Evolutionary conservation across 1,139 yeast genomes (phyloP).

Genomic region (Saccharomyces uvarum): DNA sequence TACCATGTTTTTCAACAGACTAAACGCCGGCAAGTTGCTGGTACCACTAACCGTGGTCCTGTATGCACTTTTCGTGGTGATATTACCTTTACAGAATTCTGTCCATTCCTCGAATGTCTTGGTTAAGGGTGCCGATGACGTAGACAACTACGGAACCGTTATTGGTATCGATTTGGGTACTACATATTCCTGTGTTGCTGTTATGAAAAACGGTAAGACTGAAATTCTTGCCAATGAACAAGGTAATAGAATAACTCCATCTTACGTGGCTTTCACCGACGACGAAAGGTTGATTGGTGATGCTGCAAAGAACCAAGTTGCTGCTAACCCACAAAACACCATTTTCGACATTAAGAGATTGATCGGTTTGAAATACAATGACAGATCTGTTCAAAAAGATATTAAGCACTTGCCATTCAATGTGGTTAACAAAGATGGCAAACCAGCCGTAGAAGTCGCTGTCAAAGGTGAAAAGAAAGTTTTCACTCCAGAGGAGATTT

Average conservation of each 20-base stretch:
- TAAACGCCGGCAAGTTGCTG: slow-evolving; percentile 36
- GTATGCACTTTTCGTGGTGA: slow-evolving; percentile 50
- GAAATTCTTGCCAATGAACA: slow-evolving; percentile 92
- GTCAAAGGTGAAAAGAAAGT: slow-evolving; percentile 59
- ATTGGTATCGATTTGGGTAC: slow-evolving; percentile 75
- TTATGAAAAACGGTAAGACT: slow-evolving; percentile 84
- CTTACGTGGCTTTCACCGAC: slow-evolving; percentile 78
- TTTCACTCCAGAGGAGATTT: slow-evolving; percentile 84
- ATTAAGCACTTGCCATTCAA: slow-evolving; percentile 73
- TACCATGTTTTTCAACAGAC: slow-evolving; percentile 23
- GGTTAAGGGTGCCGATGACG: slow-evolving; percentile 35
- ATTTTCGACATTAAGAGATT: slow-evolving; percentile 81
- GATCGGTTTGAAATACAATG: slow-evolving; percentile 71
- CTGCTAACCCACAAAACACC: slow-evolving; percentile 72
- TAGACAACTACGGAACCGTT: slow-evolving; percentile 65
- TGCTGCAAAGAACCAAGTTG: slow-evolving; percentile 90
- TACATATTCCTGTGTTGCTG: slow-evolving; percentile 91
- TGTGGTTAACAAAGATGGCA: slow-evolving; percentile 61
- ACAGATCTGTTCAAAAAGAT: slow-evolving; percentile 73
- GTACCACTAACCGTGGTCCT: slow-evolving; percentile 47
- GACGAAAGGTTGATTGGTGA: slow-evolving; percentile 90
- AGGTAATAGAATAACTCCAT: slow-evolving; percentile 92
- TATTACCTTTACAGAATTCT: slow-evolving; percentile 48
- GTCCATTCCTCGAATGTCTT: slow-evolving; percentile 17
- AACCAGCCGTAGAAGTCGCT: slow-evolving; percentile 72